Evolutionary conservation across 768 basidiomycete genomes (phyloP), one percentile per base, ranked within the genome.

Genomic region (Collybiopsis luxurians): DNA sequence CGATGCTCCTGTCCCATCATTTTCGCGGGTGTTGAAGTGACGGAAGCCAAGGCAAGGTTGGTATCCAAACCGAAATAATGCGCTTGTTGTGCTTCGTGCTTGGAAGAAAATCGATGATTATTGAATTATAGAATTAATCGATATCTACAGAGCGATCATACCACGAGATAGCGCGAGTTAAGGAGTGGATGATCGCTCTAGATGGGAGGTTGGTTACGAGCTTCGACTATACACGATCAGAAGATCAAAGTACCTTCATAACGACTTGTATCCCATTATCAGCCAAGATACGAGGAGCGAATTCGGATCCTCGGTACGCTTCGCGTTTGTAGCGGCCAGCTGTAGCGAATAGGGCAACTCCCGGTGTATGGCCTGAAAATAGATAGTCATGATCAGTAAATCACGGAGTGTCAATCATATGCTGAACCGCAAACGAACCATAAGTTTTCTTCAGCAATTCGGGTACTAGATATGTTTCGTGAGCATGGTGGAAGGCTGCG

Each of bases 401-500:
- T 21, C 30, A 45, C 19, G 61, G 39, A 31, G 5, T n/a, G n/a
- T n/a, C n/a, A n/a, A n/a, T n/a, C n/a, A n/a, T n/a, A 45, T 12
- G 5, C 12, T 34, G 10, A 36, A 50, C 4, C 26, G 9, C 7
- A 27, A 17, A 19, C 24, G 23, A 19, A 79, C 80, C 90, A 66
- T 79, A 92, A 42, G 82, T 82, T 61, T 80, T 80, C 73, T 89
- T 91, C 62, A 95, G 73, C 1, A 89, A 68, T 46, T 86, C 86
- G 0, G 92, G 89, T n/a, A 94, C 87, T n/a, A 94, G 80, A 66
- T 88, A 94, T 0, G 90, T 84, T 64, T 92, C 89, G 59, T 87
- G 86, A 0, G 91, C 91, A 55, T 87, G 84, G 58, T 92, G 90
- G 68, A 91, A 85, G 1, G 86, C 85, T 4, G 88, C 85, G 52